phyloP scores from a whole-genome alignment of 23 red algal species.

The Gracilaria caudata region DNA sequence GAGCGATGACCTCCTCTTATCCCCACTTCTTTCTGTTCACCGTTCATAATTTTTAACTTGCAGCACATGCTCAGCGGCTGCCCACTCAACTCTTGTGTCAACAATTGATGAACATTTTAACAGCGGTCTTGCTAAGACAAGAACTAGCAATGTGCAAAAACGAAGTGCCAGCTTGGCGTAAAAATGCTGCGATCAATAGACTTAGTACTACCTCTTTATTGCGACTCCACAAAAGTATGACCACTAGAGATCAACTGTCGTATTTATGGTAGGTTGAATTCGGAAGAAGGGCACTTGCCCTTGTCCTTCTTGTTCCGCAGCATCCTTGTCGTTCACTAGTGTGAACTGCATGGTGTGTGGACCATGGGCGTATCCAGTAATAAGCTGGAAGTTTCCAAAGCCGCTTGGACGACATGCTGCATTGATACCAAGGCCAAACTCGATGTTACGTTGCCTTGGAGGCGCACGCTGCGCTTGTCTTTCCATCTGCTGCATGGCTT shows the following conservation, averaged over 20 bases:
- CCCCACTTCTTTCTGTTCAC: slow-evolving; percentile 2
- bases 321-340: slow-evolving; percentile 92
- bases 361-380: slow-evolving; percentile 80
- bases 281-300: slow-evolving; percentile 90
- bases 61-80: neutral
- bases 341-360: slow-evolving; percentile 92
- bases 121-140: slow-evolving; percentile 8
- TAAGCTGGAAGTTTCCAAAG: slow-evolving; percentile 96
- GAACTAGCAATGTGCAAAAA: neutral
- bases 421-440: slow-evolving; percentile 86
- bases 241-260: slow-evolving; percentile 68
- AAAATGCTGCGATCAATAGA: neutral
- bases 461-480: slow-evolving; percentile 76
- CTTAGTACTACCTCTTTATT: neutral
- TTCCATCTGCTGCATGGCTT: slow-evolving; percentile 96
- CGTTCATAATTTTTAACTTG: neutral
- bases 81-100: neutral
- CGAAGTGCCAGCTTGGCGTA: neutral
- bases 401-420: slow-evolving; percentile 86
- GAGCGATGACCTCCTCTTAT: neutral
- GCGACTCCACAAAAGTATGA: slow-evolving; percentile 14
- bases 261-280: slow-evolving; percentile 94
- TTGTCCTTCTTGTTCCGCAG: slow-evolving; percentile 97
- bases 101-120: slow-evolving; percentile 7
- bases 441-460: slow-evolving; percentile 76